Evolutionary conservation across 75 land plant species (phyloP), one percentile per base, ranked within the genome.

Genomic region (Pinus albicaulis): DNA sequence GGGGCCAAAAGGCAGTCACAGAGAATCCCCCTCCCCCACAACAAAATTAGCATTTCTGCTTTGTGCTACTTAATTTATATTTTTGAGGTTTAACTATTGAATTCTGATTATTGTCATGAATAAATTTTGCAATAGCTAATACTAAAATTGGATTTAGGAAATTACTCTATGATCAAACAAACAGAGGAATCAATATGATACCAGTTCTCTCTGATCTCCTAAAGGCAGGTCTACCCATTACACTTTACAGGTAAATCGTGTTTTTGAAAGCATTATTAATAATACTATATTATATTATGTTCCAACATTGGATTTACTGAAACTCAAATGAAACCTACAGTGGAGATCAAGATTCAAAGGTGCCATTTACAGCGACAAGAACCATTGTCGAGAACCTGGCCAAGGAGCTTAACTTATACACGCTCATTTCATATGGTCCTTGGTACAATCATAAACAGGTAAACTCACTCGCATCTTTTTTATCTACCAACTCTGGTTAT

Each of bases 281-380:
- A 44, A 44, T 44, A 44, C 48, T n/a, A n/a, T 44, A 44, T n/a
- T n/a, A n/a, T n/a, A n/a, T 44, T 44, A 44, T 44, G 48, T 44
- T 44, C 48, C 7, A 44, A 0, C 48, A 5, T 6, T 44, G 48
- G 48, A 44, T 44, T 0, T 0, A 44, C 48, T 44, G 7, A 44
- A 44, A 44, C 5, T 28, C 3, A 63, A 16, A 28, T 15, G 19
- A 31, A 63, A 63, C 14, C 28, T 28, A 58, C 65, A 79, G 77
- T 63, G 81, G 81, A n/a, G 81, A 80, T n/a, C 77, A 80, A 17
- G 81, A 80, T 13, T 3, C 81, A 64, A 57, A 53, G 14, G 74
- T 80, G n/a, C 81, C 81, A 24, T 64, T 80, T 22, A 80, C 81
- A 14, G 58, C 66, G 10, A 80, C 77, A 15, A 55, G 81, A 36